Conservation (phyloP, 495 filamentous ascomycete genomes). For the Astrothelium macrocarpum region DNA sequence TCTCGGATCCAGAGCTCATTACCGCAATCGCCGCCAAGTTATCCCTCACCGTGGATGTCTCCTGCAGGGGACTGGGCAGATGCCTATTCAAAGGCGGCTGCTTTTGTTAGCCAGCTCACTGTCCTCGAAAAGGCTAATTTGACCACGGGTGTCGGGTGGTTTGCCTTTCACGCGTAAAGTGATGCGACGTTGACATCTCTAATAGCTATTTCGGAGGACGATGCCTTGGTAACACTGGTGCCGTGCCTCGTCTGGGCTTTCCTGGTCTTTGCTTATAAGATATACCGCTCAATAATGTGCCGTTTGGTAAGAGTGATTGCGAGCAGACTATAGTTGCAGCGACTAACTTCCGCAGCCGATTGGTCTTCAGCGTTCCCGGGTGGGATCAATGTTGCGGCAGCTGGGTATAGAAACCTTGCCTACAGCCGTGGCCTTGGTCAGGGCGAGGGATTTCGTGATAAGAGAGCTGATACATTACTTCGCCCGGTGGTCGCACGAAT, state of each 20-base stretch:
- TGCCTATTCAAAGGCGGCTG: constrained; percentile 35
- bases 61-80: constrained; percentile 9
- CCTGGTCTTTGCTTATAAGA: constrained; percentile 55
- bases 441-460: background rate
- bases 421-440: background rate
- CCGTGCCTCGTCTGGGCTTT: constrained; percentile 46
- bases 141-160: constrained; percentile 32
- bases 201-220: constrained; percentile 16
- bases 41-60: constrained; percentile 5
- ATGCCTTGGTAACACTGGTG: constrained; percentile 44
- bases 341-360: too few relatives aligned
- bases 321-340: background rate
- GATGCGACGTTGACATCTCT: constrained; percentile 29
- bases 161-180: background rate
- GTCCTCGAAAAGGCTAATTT: constrained; percentile 51
- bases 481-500: too few relatives aligned
- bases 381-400: background rate
- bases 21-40: background rate
- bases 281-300: background rate
- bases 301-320: background rate
- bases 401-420: background rate
- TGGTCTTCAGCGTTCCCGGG: too few relatives aligned
- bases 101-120: constrained; percentile 47
- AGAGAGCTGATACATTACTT: background rate
- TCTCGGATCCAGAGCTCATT: too few relatives aligned